Base-by-base conservation (phyloP, 140 eudicot species). In the Cichorium intybus region DNA sequence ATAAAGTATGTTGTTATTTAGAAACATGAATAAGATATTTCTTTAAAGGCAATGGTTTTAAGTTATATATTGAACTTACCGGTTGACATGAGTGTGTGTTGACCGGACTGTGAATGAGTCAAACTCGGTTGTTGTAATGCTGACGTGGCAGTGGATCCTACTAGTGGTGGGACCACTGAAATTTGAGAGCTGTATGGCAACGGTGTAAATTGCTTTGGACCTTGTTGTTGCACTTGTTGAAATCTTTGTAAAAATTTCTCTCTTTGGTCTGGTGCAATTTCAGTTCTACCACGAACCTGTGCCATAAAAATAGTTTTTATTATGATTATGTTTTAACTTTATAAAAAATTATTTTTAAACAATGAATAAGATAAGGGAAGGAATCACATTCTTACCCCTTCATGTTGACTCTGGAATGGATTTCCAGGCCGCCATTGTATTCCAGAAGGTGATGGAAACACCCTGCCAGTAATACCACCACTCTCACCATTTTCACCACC, bases 181-280 rank as follows among this genome's bases (percentile, higher is more conserved):
- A 76, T 85, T 78, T 73, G 96, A 78, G 95, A 72, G 72, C 62
- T 80, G 79, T 85, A 85, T 90, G 82, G 84, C 50, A 79, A 53
- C 16, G 81, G 61, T 23, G 86, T 70, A 61, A 69, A 82, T 51
- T 76, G 86, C 62, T 76, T 75, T 69, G 71, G 84, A 61, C 80
- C 78, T 72, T 85, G 88, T 60, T 77, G 92, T 65, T 76, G 83
- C 43, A 81, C 84, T 62, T 82, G 86, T 80, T 85, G 86, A 53
- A 64, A 76, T 49, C 82, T 67, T 68, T 85, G 89, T 62, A 82
- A 69, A 79, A 72, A 82, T 65, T 85, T 74, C 84, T 82, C 89
- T 57, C 82, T 79, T 21, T 81, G 88, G 59, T 85, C 93, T 67
- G 89, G 88, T 56, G 84, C 80, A 73, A 85, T 85, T 74, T 85